Evolutionary conservation across 352 stramenopile genomes (phyloP).

Genomic region (Phytophthora aleatoria): DNA sequence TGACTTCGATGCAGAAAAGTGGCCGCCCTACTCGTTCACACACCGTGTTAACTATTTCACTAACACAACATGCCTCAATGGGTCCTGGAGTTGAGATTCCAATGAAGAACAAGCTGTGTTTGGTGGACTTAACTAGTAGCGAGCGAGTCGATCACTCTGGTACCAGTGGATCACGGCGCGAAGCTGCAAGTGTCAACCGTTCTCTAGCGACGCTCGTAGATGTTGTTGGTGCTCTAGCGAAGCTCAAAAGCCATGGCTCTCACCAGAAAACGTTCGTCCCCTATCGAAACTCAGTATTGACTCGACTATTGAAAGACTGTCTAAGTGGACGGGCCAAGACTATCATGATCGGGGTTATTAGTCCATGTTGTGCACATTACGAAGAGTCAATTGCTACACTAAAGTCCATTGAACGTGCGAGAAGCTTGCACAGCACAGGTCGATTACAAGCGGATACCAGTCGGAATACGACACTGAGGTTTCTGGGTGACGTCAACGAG

Average conservation of each 20-base stretch:
- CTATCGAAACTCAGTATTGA: conserved; percentile 91
- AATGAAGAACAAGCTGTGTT: conserved; percentile 69
- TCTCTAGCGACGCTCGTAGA: conserved; percentile 85
- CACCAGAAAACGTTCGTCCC: conserved; percentile 66
- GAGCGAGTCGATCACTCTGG: conserved; percentile 63
- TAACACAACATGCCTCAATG: conserved; percentile 39
- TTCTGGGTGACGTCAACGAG: conserved; percentile 46
- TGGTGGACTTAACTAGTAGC: conserved; percentile 77
- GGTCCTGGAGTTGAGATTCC: background rate
- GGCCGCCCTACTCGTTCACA: conserved; percentile 63
- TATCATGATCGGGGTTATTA: conserved; percentile 89
- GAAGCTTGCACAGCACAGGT: conserved; percentile 48
- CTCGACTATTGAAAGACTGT: conserved; percentile 76
- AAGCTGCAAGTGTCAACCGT: conserved; percentile 83
- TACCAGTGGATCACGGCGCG: conserved; percentile 51
- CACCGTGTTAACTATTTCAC: conserved; percentile 63
- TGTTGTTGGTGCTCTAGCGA: conserved; percentile 78
- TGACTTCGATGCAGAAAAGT: conserved; percentile 54
- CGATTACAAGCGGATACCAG: conserved; percentile 45
- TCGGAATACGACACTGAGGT: conserved; percentile 38
- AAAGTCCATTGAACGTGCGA: conserved; percentile 78
- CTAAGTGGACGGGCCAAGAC: conserved; percentile 84
- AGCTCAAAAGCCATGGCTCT: conserved; percentile 26
- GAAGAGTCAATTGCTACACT: conserved; percentile 89
- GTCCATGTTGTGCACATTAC: conserved; percentile 82